phyloP scores from a whole-genome alignment of 2,329 filamentous ascomycete genomes.

The Verticillium longisporum region DNA sequence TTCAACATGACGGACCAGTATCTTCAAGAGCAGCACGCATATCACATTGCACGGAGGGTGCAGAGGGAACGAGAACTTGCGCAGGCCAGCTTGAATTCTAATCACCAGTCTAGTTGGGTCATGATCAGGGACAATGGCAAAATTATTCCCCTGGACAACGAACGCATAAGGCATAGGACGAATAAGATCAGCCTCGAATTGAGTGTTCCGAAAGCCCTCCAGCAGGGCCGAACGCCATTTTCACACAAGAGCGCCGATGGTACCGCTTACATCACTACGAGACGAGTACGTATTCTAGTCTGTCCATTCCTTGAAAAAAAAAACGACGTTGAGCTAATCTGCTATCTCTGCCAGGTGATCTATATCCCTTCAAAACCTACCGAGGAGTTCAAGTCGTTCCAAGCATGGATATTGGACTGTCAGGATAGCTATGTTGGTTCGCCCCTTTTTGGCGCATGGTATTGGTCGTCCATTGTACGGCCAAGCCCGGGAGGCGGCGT shows the following conservation, averaged over 20 bases:
- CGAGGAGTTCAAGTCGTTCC: constrained; percentile 74
- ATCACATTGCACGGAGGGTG: constrained; percentile 30
- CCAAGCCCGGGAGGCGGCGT: constrained; percentile 81
- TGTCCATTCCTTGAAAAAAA: neutral
- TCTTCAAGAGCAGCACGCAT: constrained; percentile 35
- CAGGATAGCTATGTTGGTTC: constrained; percentile 80
- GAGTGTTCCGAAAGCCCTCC: constrained; percentile 60
- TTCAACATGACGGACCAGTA: constrained; percentile 33
- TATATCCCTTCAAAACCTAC: constrained; percentile 74
- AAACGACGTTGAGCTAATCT: constrained; percentile 2
- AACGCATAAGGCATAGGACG: constrained; percentile 74
- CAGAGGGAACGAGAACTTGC: constrained; percentile 19
- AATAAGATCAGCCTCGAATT: constrained; percentile 72
- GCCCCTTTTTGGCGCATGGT: constrained; percentile 89
- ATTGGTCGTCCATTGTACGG: constrained; percentile 74
- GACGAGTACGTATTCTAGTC: constrained; percentile 55
- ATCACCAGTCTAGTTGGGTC: constrained; percentile 67
- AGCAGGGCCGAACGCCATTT: constrained; percentile 54
- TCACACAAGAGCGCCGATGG: constrained; percentile 69
- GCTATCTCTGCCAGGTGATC: constrained; percentile 54
- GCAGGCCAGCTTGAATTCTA: constrained; percentile 33
- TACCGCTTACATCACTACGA: constrained; percentile 74
- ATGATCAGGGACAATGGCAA: constrained; percentile 72
- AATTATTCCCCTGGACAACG: constrained; percentile 79
- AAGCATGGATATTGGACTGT: constrained; percentile 78